phyloP scores from a whole-genome alignment of 2,329 filamentous ascomycete genomes.

The Diaporthe caulivora region DNA sequence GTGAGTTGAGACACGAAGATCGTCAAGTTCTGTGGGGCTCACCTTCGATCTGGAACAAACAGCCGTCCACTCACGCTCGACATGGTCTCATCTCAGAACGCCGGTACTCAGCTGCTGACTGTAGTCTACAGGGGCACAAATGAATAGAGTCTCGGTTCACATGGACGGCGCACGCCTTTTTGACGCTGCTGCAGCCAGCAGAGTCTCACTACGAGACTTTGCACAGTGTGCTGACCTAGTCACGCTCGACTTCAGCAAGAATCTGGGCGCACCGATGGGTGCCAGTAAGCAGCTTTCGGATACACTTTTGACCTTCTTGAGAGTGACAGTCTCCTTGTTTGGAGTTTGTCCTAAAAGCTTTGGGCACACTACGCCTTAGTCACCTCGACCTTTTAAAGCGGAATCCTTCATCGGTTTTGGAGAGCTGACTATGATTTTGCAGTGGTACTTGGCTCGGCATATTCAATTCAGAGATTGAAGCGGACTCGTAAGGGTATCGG shows the following conservation, averaged over 20 bases:
- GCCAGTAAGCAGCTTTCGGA: no score
- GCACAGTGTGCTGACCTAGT: slow-evolving; percentile 72
- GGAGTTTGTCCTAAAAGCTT: no score
- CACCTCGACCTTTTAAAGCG: no score
- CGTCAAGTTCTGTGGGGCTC: no score
- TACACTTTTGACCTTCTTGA: no score
- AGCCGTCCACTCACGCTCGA: not conserved
- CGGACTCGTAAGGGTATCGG: slow-evolving; percentile 77
- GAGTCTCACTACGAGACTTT: slow-evolving; percentile 75
- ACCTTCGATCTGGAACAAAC: not conserved
- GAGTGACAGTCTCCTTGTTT: no score
- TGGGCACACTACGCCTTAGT: no score
- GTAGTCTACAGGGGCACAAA: not conserved
- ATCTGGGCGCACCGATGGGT: slow-evolving; percentile 84
- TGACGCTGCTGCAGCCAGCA: slow-evolving; percentile 81
- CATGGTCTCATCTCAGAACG: rapidly evolving
- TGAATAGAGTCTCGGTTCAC: slow-evolving; percentile 61
- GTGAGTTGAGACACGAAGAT: not conserved
- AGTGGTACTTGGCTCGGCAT: slow-evolving; percentile 70
- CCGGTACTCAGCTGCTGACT: not conserved
- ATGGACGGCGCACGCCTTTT: slow-evolving; percentile 85
- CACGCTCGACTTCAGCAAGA: slow-evolving; percentile 85
- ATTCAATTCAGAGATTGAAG: slow-evolving; percentile 53
- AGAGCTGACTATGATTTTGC: no score
- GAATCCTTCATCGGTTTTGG: no score